Conservation (phyloP, 768 basidiomycete genomes). For the Podaxis mareebaensis region DNA sequence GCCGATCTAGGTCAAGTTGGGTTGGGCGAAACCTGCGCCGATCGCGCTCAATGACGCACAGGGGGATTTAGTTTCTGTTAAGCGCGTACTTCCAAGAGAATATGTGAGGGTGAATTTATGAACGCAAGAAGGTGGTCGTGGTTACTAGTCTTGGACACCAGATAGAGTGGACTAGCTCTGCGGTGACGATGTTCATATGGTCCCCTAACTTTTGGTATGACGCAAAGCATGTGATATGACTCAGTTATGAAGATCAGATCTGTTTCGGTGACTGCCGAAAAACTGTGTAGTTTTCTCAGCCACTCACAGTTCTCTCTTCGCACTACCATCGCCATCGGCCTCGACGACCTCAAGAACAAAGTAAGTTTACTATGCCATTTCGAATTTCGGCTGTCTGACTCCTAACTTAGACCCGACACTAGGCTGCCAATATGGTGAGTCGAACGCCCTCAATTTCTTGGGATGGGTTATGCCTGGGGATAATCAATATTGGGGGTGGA, state of each 20-base stretch:
- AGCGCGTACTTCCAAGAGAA: too few relatives aligned
- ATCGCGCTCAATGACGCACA: too few relatives aligned
- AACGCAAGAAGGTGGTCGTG: too few relatives aligned
- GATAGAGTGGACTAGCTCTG: too few relatives aligned
- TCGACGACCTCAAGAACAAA: slow-evolving; percentile 45
- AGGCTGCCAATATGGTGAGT: slow-evolving; percentile 38
- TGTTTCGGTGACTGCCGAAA: slow-evolving; percentile 43
- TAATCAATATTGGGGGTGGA: not conserved
- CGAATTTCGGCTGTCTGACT: slow-evolving; percentile 4
- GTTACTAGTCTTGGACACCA: too few relatives aligned
- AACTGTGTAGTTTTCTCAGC: slow-evolving; percentile 44
- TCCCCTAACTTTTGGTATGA: not conserved
- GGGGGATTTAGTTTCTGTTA: too few relatives aligned
- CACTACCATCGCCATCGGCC: slow-evolving; percentile 32
- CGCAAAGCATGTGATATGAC: not conserved
- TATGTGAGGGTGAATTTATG: too few relatives aligned
- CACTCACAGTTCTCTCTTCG: slow-evolving; percentile 24
- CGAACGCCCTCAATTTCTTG: slow-evolving; percentile 14
- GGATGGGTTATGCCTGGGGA: slow-evolving; percentile 3
- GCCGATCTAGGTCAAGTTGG: too few relatives aligned
- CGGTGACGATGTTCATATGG: not conserved
- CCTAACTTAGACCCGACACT: slow-evolving; percentile 21
- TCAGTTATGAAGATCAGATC: not conserved
- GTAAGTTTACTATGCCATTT: slow-evolving; percentile 26
- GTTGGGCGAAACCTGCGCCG: too few relatives aligned